Evolutionary conservation across 768 basidiomycete genomes (phyloP), one percentile per base, ranked within the genome.

Genomic region (Hypholoma sublateritium): DNA sequence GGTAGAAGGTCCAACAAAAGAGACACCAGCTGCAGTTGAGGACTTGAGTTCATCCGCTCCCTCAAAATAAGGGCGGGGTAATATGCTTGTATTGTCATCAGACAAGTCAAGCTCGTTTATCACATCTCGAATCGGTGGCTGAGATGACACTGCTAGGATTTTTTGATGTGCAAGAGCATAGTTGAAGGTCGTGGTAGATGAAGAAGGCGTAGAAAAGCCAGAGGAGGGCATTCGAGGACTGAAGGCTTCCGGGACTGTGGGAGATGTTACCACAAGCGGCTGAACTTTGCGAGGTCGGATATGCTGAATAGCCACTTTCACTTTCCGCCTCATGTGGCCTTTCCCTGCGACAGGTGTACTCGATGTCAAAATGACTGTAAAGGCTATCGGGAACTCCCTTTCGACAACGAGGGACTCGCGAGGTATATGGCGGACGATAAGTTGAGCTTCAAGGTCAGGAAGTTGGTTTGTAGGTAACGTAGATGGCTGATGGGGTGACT

Each of bases 221-320:
- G 84, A 82, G 5, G 79, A 80, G 1, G 78, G 73, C 1, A 69
- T 36, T 11, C 67, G 70, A 9, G 76, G 73, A 44, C 67, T 74
- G 44, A 67, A 67, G 13, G 68, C 56, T 44, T 71, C 72, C 34
- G 58, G 50, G 22, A 55, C 44, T 16, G 58, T 58, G 32, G 64
- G 54, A 19, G 70, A 53, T 4, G 58, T 53, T 8, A 55, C 25
- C 4, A 68, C 53, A 43, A 69, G 59, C 5, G 63, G 59, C 6
- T 69, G 55, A 13, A 63, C 59, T 9, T 69, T 75, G 14, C 75
- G 74, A 17, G 79, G 77, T 43, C 80, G 77, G 13, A 89, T 70
- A 62, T 89, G 88, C 62, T 93, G 91, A 6, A 91, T 77, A 16
- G 79, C 87, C 24, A 92, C 69, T 12, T 70, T 69, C 24, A 87